phyloP scores from a whole-genome alignment of 2,329 filamentous ascomycete species.

The Pseudogymnoascus pannorum region DNA sequence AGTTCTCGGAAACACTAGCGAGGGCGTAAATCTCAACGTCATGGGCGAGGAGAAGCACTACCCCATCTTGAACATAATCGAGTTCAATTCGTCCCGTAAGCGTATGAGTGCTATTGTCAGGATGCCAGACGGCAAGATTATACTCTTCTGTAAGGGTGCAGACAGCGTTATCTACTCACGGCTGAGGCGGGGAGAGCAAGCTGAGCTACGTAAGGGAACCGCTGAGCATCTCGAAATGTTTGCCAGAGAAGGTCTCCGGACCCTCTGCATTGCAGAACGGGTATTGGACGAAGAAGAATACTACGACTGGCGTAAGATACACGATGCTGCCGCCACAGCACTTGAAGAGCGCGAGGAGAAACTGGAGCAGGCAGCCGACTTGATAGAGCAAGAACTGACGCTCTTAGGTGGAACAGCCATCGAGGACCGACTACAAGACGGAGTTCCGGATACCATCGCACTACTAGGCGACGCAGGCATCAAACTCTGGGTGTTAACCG shows the following conservation, averaged over 20 bases:
- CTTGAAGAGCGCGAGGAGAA: conserved; percentile 86
- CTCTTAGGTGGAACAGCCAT: conserved; percentile 93
- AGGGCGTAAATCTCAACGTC: conserved; percentile 79
- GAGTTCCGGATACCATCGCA: conserved; percentile 90
- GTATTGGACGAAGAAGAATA: conserved; percentile 79
- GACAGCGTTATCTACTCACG: conserved; percentile 96
- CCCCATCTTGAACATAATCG: conserved; percentile 84
- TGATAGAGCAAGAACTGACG: conserved; percentile 85
- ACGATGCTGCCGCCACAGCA: conserved; percentile 78
- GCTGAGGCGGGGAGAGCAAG: conserved; percentile 75
- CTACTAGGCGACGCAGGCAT: conserved; percentile 88
- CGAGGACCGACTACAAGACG: conserved; percentile 92
- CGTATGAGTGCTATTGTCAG: conserved; percentile 95
- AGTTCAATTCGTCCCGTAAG: conserved; percentile 96
- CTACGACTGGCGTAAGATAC: conserved; percentile 71
- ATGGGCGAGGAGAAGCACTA: conserved; percentile 81
- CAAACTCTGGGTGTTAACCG: conserved; percentile 96
- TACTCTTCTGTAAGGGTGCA: conserved; percentile 94
- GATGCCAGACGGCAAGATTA: conserved; percentile 85
- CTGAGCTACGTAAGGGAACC: conserved; percentile 74
- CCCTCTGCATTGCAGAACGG: conserved; percentile 83
- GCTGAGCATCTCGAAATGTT: conserved; percentile 96
- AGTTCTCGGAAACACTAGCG: conserved; percentile 69
- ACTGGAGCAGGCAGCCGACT: conserved; percentile 78
- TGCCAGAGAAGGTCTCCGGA: conserved; percentile 87